phyloP scores from a whole-genome alignment of 2,329 filamentous ascomycete genomes.

The Neofusicoccum umdonicola region DNA sequence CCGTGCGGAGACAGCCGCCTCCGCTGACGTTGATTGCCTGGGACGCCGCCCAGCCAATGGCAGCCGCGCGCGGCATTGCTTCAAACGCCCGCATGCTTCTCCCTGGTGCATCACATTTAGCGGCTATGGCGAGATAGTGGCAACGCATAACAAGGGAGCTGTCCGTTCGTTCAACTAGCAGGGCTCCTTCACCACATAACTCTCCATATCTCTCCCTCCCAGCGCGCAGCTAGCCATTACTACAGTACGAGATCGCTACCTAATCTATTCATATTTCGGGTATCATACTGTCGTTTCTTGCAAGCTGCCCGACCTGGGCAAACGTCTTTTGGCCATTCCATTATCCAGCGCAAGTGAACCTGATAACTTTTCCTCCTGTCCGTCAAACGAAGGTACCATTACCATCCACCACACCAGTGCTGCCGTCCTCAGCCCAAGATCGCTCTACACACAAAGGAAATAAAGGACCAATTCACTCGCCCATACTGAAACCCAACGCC shows the following conservation, averaged over 20 bases:
- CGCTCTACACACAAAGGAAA: background rate
- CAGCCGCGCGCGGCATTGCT: background rate
- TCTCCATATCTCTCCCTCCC: background rate
- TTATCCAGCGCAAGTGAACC: background rate
- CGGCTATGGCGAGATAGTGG: background rate
- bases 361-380: background rate
- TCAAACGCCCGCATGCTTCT: background rate
- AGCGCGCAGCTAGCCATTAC: background rate
- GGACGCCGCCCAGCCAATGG: background rate
- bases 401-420: background rate
- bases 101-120: background rate
- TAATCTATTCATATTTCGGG: constrained; percentile 17
- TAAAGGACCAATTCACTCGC: background rate
- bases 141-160: background rate
- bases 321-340: too few relatives aligned
- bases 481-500: background rate
- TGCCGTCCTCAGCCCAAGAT: background rate
- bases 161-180: too few relatives aligned
- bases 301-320: constrained; percentile 3
- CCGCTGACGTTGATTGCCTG: constrained; percentile 8
- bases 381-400: constrained; percentile 9
- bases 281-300: constrained; percentile 16
- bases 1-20: background rate
- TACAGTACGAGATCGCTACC: constrained; percentile 6
- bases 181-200: background rate